phyloP scores from a whole-genome alignment of 805 yeast species.

The Lipomyces spencermartinsiae region DNA sequence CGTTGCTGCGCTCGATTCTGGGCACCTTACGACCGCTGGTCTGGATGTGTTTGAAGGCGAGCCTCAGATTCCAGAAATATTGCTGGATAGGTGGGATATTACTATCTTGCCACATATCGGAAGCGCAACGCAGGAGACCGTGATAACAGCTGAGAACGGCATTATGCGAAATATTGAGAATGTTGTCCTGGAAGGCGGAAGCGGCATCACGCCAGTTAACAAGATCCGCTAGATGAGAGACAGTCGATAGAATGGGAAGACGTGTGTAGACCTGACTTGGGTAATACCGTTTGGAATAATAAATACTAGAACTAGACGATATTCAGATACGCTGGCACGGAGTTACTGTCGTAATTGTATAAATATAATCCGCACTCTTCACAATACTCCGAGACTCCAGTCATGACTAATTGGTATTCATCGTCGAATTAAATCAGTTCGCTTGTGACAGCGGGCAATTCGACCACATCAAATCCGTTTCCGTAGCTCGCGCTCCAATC shows the following conservation, averaged over 20 bases:
- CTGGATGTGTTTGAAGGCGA: slow-evolving; percentile 65
- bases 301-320: not conserved
- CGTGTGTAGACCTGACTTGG: not conserved
- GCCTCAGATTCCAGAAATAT: slow-evolving; percentile 58
- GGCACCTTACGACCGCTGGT: slow-evolving; percentile 60
- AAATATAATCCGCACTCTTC: not conserved
- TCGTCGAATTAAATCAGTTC: not conserved
- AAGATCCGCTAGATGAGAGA: not conserved
- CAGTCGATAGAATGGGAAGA: not conserved
- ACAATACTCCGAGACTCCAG: not conserved
- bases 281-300: not conserved
- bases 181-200: slow-evolving; percentile 16
- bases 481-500: slow-evolving; percentile 31
- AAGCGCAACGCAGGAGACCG: slow-evolving; percentile 48
- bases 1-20: slow-evolving; percentile 54
- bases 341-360: not conserved
- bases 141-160: slow-evolving; percentile 13
- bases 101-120: slow-evolving; percentile 64
- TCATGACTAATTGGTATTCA: not conserved
- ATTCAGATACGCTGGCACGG: not conserved
- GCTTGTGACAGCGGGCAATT: not conserved
- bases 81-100: slow-evolving; percentile 54
- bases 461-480: slow-evolving; percentile 25
- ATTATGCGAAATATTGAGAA: slow-evolving; percentile 18
- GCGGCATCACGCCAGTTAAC: slow-evolving; percentile 17